Conservation (phyloP, 2,329 filamentous ascomycete genomes). For the Penicillium concentricum region DNA sequence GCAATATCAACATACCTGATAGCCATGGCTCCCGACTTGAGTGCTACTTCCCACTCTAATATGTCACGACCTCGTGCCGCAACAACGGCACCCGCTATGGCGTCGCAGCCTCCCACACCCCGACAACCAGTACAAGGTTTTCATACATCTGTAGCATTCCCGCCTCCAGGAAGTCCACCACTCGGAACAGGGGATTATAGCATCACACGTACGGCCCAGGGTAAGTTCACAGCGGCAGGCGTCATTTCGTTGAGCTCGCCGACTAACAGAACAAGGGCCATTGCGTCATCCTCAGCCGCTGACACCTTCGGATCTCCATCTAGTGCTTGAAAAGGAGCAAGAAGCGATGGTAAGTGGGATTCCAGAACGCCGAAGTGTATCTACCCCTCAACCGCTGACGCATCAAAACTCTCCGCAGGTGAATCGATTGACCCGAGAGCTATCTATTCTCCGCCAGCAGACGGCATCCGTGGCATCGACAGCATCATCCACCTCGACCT, state of each 20-base stretch:
- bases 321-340: constrained; percentile 90
- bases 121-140: constrained; percentile 48
- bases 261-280: constrained; percentile 56
- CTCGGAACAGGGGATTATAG: constrained; percentile 33
- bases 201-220: constrained; percentile 40
- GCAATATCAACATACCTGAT: not conserved
- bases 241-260: not conserved
- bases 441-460: constrained; percentile 74
- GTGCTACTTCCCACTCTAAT: constrained; percentile 37
- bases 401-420: constrained; percentile 56
- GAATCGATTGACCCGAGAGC: constrained; percentile 87
- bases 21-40: constrained; percentile 47
- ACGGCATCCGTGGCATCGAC: constrained; percentile 63
- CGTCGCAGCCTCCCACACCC: constrained; percentile 41
- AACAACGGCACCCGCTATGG: constrained; percentile 28
- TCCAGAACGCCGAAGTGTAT: not conserved
- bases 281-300: constrained; percentile 82
- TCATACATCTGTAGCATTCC: constrained; percentile 26
- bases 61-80: constrained; percentile 34
- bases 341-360: constrained; percentile 73
- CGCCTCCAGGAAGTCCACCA: constrained; percentile 27
- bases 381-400: not conserved
- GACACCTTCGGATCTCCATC: constrained; percentile 83
- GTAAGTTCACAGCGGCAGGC: constrained; percentile 27
- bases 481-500: constrained; percentile 55